phyloP scores from a whole-genome alignment of 75 land plant species.

The Pinus tabuliformis region DNA sequence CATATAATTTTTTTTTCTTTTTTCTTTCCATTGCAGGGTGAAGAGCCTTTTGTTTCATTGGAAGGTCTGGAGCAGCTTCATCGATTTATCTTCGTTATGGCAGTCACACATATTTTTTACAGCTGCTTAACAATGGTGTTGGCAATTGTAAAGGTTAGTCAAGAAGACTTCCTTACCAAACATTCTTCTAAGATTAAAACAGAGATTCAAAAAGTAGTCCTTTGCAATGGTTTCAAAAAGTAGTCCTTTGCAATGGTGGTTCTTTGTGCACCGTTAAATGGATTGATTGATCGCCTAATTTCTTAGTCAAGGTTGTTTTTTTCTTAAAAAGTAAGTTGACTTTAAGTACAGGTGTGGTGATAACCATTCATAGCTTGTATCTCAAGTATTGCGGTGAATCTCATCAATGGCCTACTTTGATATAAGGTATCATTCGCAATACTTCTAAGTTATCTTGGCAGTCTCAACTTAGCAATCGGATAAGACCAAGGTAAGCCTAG shows the following conservation, averaged over 20 bases:
- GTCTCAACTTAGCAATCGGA: too few relatives aligned
- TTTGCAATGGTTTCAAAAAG: background rate
- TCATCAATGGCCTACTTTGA: too few relatives aligned
- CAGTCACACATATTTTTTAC: conserved; percentile 26
- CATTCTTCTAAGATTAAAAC: background rate
- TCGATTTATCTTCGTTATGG: conserved; percentile 27
- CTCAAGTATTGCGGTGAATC: too few relatives aligned
- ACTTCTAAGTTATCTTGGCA: too few relatives aligned
- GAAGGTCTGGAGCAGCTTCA: conserved; percentile 20
- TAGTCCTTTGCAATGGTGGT: background rate
- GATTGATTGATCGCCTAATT: too few relatives aligned
- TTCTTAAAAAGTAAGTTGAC: too few relatives aligned
- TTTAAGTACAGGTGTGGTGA: too few relatives aligned
- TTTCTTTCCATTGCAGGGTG: conserved; percentile 10
- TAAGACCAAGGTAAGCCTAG: too few relatives aligned
- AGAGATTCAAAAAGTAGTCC: background rate
- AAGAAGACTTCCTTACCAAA: background rate
- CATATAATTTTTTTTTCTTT: background rate
- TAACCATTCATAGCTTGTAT: too few relatives aligned
- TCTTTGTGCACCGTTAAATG: too few relatives aligned
- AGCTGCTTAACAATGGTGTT: conserved; percentile 25
- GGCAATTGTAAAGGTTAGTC: conserved; percentile 24
- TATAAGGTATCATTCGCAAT: too few relatives aligned
- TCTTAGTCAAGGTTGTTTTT: too few relatives aligned
- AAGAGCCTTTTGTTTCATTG: conserved; percentile 18